Evolutionary conservation across 768 basidiomycete species (phyloP), one percentile per base, ranked within the genome.

Genomic region (Panaeolus papilionaceus): DNA sequence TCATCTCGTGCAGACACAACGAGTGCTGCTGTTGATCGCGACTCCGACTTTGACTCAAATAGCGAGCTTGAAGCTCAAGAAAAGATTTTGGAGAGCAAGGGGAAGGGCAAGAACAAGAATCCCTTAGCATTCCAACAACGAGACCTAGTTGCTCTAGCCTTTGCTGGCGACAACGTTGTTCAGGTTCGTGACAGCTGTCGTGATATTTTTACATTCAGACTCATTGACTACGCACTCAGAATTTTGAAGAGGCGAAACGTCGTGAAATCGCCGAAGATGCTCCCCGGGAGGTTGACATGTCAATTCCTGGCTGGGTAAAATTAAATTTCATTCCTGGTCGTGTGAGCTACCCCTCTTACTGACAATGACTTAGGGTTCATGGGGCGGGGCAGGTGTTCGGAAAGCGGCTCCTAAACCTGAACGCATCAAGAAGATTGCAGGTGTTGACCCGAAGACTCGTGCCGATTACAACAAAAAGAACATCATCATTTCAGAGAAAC

Each of bases 151-250:
- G 93, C 96, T 1, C 89, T 89, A 65, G 98, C 98, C 0, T 99
- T 99, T 81, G 97, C 96, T 1, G 96, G 95, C 2, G 98, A 99
- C 77, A 94, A 99, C 70, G 97, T 99, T 38, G 89, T 98, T 6
- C 89, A 92, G 79, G 95, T 95, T 73, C 39, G 89, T 74, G 54
- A 33, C 54, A 58, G 11, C 54, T 26, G 20, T 12, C 64, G 23
- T 67, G 3, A 66, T 7, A 20, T 20, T 33, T 61, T 64, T 64
- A 28, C 20, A 49, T 23, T 58, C 62, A 10, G 38, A n/a, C 42
- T 61, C 39, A 45, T 58, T 66, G 61, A 64, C 33, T 65, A 62
- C 45, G 28, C 16, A 39, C 62, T 4, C 72, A 96, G 94, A 91
- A 92, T 65, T 99, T 99, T 74, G 91, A 89, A 71, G 91, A 90